Evolutionary conservation across 768 basidiomycete genomes (phyloP).

Genomic region (Tylopilus subfusipes): DNA sequence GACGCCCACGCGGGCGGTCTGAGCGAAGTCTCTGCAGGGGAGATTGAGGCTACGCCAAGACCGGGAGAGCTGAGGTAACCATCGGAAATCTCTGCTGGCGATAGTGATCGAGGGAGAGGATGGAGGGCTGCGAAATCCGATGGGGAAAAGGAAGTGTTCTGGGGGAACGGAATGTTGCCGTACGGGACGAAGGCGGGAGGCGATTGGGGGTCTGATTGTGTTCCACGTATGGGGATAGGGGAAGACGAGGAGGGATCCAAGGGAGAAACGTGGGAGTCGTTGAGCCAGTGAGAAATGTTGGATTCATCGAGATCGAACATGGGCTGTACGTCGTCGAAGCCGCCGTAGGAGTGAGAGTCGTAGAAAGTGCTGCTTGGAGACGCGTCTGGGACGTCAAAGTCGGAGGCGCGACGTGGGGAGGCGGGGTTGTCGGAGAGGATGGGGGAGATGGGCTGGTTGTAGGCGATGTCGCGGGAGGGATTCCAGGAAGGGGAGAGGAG

Average conservation of each 20-base stretch:
- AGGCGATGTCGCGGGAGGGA: slow-evolving; percentile 32
- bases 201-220: slow-evolving; percentile 39
- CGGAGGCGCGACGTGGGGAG: slow-evolving; percentile 39
- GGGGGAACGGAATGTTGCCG: slow-evolving; percentile 45
- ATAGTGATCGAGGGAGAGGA: slow-evolving; percentile 59
- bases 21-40: slow-evolving; percentile 58
- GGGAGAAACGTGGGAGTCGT: slow-evolving; percentile 48
- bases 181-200: slow-evolving; percentile 50
- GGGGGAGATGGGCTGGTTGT: slow-evolving; percentile 40
- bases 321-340: slow-evolving; percentile 32
- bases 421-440: slow-evolving; percentile 36
- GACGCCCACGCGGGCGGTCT: slow-evolving; percentile 63
- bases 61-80: slow-evolving; percentile 40
- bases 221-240: slow-evolving; percentile 60
- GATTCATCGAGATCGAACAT: slow-evolving; percentile 41
- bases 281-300: slow-evolving; percentile 57
- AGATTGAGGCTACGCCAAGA: slow-evolving; percentile 51
- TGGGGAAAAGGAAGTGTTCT: slow-evolving; percentile 56
- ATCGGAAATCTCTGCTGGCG: slow-evolving; percentile 53
- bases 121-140: slow-evolving; percentile 57
- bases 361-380: slow-evolving; percentile 37
- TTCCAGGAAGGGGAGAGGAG: slow-evolving; percentile 31
- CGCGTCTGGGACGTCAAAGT: slow-evolving; percentile 41
- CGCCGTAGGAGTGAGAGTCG: slow-evolving; percentile 30
- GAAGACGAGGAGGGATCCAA: slow-evolving; percentile 43